These are phyloP conservation scores for Dactylellina leptospora DNA, from an alignment of 2,329 filamentous ascomycete species.

Conservation along the genomic window DNA sequence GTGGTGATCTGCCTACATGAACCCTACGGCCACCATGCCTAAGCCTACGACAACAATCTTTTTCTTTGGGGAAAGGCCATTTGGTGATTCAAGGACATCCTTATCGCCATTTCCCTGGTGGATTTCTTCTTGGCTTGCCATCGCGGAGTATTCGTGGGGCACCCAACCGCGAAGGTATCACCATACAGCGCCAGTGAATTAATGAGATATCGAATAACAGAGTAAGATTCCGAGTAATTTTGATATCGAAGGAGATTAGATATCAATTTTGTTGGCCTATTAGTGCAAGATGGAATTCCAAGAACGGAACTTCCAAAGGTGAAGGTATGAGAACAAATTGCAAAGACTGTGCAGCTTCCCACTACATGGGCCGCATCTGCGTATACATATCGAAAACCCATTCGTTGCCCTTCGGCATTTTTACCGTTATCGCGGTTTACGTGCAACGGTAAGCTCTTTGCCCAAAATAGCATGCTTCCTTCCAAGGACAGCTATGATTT, in stretches of 20 bases:
- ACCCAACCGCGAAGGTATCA: no score
- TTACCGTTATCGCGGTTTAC: background rate
- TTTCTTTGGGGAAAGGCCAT: background rate
- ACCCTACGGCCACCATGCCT: conserved; percentile 84
- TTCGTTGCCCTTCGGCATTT: background rate
- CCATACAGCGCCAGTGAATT: no score
- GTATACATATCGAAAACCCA: conserved; percentile 5
- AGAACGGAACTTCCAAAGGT: no score
- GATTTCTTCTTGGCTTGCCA: no score
- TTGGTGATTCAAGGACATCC: no score
- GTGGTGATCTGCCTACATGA: conserved; percentile 72
- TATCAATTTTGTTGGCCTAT: no score
- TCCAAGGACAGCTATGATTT: conserved; percentile 1
- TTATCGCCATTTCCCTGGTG: background rate
- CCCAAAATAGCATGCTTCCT: background rate
- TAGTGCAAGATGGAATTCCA: no score
- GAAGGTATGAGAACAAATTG: no score
- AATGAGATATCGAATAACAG: no score
- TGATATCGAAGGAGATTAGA: no score
- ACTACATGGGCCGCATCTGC: background rate
- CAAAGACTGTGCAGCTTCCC: background rate
- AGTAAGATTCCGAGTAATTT: no score
- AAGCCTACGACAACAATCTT: conserved; percentile 31
- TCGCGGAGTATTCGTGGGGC: no score
- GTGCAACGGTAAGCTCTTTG: background rate